These are phyloP conservation scores for Rickenella mellea DNA, from an alignment of 768 basidiomycete species.

Conservation along the genomic window DNA sequence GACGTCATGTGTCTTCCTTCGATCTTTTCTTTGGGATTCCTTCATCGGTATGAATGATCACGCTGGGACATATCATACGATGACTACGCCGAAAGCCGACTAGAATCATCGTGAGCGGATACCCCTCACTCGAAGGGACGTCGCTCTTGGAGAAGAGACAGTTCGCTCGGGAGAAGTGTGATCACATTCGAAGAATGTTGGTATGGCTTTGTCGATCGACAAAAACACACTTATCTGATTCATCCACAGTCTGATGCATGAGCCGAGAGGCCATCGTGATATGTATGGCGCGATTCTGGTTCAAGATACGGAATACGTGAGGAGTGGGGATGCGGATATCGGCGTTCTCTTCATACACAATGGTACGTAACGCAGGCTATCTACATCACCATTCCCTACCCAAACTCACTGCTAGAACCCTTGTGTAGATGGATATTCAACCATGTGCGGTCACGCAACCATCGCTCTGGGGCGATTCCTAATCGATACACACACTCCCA, in stretches of 20 bases:
- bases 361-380: conserved; percentile 13
- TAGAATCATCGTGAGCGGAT: conserved; percentile 26
- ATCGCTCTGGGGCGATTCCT: conserved; percentile 31
- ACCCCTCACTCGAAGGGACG: conserved; percentile 20
- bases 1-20: no score
- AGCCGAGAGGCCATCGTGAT: conserved; percentile 28
- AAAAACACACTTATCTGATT: not conserved
- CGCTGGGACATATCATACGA: no score
- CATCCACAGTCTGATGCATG: conserved; percentile 23
- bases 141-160: conserved; percentile 26
- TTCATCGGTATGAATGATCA: no score
- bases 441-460: conserved; percentile 34
- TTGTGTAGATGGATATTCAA: conserved; percentile 29
- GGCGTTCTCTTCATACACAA: conserved; percentile 34
- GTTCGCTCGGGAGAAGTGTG: conserved; percentile 20
- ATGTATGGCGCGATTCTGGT: conserved; percentile 33
- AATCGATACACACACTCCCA: conserved; percentile 25
- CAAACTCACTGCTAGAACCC: not conserved
- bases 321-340: conserved; percentile 24
- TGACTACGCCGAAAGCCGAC: no score
- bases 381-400: not conserved
- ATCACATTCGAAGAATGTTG: conserved; percentile 14
- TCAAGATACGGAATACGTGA: conserved; percentile 24
- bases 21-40: no score
- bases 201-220: not conserved